Base-by-base conservation (phyloP, 2,329 filamentous ascomycete genomes). In the Purpureocillium lavendulum region DNA sequence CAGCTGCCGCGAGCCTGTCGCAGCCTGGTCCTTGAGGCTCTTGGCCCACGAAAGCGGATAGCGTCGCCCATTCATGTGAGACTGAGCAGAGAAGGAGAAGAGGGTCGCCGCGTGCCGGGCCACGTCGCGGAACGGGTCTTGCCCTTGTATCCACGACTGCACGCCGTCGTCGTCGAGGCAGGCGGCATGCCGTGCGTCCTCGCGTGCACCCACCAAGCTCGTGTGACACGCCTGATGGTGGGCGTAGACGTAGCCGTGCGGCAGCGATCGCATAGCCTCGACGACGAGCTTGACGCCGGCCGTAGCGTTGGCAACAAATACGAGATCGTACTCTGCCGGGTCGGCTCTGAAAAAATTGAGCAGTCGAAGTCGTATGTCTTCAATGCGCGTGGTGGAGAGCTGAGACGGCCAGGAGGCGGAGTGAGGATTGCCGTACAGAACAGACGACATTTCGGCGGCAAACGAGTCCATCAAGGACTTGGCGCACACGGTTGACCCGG, bases 231-330 rank as follows among this genome's bases (percentile, higher is more conserved):
- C 83, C 44, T 79, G 67, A 58, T 96, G 89, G 55, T 96, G 94
- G 1, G 75, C 78, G 59, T 89, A 96, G 58, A 75, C 73, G 52
- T 92, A 95, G 0, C 87, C 87, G n/a, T 65, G 60, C 8, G 79
- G 71, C 34, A 70, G 65, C 43, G 81, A 77, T 39, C 84, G 71
- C 51, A 96, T 74, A 4, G 80, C 80, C 41, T 97, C 92, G 38
- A 77, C 73, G 3, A 94, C 84, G 10, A 96, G 65, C 61, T 96
- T 97, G 52, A 95, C 82, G 7, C 81, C 89, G 3, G 89, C 87
- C 1, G 90, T 97, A 15, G 90, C 85, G 60, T 97, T 97, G 29
- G 87, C 80, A 18, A 94, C 87, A 56, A 97, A 97, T 1, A 96
- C 77, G 3, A 97, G 62, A 51, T 96, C 89, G 50, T 92, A 97